Conservation (phyloP, 495 filamentous ascomycete genomes). For the Penicillium canescens region DNA sequence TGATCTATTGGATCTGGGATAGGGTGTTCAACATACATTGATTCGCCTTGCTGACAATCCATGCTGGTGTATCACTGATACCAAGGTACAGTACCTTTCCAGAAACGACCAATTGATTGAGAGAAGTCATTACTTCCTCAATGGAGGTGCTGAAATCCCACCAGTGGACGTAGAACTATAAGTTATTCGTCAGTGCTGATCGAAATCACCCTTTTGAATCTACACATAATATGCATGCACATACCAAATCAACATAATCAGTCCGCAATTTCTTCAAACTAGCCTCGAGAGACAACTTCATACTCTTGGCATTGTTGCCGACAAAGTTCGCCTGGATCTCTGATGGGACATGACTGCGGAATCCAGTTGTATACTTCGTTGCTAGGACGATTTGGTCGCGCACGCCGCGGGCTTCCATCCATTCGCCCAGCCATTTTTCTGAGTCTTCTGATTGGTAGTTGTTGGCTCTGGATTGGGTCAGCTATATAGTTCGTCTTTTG, state of each 20-base stretch:
- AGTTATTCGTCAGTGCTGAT: no score
- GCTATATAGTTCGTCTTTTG: neutral
- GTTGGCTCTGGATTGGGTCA: constrained; percentile 41
- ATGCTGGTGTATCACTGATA: constrained; percentile 68
- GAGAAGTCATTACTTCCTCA: constrained; percentile 67
- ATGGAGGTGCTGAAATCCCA: constrained; percentile 67
- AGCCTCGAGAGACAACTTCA: constrained; percentile 53
- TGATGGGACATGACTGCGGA: constrained; percentile 27
- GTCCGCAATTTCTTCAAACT: constrained; percentile 64
- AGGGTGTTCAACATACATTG: constrained; percentile 27
- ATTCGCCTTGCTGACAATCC: constrained; percentile 68
- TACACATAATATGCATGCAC: neutral
- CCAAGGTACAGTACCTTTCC: constrained; percentile 75
- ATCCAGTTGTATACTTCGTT: constrained; percentile 65
- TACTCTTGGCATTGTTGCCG: constrained; percentile 60
- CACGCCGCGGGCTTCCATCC: constrained; percentile 58
- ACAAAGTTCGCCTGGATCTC: constrained; percentile 53
- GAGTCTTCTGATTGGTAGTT: constrained; percentile 71
- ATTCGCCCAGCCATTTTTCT: constrained; percentile 75
- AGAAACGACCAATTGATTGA: constrained; percentile 56
- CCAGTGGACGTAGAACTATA: constrained; percentile 55
- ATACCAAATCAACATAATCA: constrained; percentile 60
- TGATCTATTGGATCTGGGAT: neutral
- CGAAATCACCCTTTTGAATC: no score
- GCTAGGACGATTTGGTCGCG: constrained; percentile 68